phyloP scores from a whole-genome alignment of 2,329 filamentous ascomycete species.

The Chaetomiaceae sp. region DNA sequence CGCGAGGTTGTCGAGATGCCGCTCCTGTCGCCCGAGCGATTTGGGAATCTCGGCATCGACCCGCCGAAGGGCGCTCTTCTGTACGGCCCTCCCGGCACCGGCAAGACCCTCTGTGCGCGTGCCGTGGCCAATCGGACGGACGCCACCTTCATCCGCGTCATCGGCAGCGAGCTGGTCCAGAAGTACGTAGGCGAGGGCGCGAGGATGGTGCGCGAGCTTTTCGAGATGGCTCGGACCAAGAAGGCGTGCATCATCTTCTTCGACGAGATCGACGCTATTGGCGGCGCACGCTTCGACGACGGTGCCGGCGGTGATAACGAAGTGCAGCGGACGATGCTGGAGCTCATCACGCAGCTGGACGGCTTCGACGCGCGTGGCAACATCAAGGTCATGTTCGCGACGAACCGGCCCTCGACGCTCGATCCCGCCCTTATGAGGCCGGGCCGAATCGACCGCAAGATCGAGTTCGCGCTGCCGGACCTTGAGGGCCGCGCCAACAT shows the following conservation, averaged over 20 bases:
- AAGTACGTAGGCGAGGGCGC: slow-evolving; percentile 99
- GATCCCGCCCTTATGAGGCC: slow-evolving; percentile 97
- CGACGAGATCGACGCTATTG: slow-evolving; percentile 95
- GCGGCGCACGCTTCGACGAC: slow-evolving; percentile 92
- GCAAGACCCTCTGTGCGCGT: slow-evolving; percentile 95
- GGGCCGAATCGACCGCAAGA: slow-evolving; percentile 96
- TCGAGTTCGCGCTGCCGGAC: slow-evolving; percentile 95
- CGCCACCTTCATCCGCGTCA: slow-evolving; percentile 97
- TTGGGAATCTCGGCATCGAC: slow-evolving; percentile 98
- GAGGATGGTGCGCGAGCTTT: slow-evolving; percentile 95
- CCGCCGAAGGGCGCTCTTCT: slow-evolving; percentile 95
- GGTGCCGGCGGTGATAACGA: slow-evolving; percentile 96
- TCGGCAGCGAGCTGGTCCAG: slow-evolving; percentile 94
- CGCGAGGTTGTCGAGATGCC: slow-evolving; percentile 99
- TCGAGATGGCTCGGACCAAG: slow-evolving; percentile 99
- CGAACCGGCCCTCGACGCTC: slow-evolving; percentile 89
- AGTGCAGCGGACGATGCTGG: slow-evolving; percentile 95
- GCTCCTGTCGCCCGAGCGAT: slow-evolving; percentile 88
- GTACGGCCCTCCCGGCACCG: slow-evolving; percentile 96
- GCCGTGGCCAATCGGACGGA: slow-evolving; percentile 97
- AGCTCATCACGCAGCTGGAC: slow-evolving; percentile 93
- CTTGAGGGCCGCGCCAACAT: slow-evolving; percentile 97
- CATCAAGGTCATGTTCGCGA: slow-evolving; percentile 99
- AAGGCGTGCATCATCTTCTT: slow-evolving; percentile 99
- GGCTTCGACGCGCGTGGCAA: slow-evolving; percentile 95